A percentile compares a stretch with the other conserved stretches of the same genome.
Conservation (phyloP, 495 filamentous ascomycete genomes). For the Symbiotaphrina buchneri region DNA sequence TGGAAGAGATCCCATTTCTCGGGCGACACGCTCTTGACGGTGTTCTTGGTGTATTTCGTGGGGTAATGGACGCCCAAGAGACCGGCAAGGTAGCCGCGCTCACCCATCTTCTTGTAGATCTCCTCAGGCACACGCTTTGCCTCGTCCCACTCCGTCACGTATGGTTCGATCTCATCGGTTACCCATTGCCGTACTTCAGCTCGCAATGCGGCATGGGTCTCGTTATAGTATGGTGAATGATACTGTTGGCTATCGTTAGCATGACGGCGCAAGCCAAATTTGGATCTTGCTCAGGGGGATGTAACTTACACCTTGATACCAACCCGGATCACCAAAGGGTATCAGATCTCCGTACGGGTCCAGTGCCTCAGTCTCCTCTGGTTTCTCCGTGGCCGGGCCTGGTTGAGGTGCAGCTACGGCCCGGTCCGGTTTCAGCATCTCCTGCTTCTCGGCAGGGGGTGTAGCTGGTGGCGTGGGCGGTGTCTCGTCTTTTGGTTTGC, state of each 20-base stretch:
- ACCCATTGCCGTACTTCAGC: conserved; percentile 84
- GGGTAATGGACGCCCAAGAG: conserved; percentile 69
- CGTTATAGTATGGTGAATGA: conserved; percentile 89
- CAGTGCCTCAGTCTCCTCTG: conserved; percentile 39
- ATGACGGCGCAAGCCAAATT: conserved; percentile 3
- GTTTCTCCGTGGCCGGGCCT: conserved; percentile 17
- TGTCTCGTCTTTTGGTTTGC: conserved; percentile 40
- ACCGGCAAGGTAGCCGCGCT: conserved; percentile 77
- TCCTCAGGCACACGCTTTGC: conserved; percentile 62
- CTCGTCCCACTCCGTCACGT: conserved; percentile 94
- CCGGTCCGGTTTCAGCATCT: conserved; percentile 6
- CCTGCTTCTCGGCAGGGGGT: conserved; percentile 26
- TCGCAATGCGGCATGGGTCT: conserved; percentile 74
- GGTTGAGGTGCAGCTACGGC: conserved; percentile 14
- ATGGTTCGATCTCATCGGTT: conserved; percentile 69
- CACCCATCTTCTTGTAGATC: conserved; percentile 92
- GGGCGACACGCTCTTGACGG: conserved; percentile 50
- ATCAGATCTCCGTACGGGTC: conserved; percentile 74
- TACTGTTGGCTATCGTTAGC: conserved; percentile 29
- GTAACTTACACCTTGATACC: conserved; percentile 76
- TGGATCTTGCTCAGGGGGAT: neutral
- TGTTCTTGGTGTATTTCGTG: conserved; percentile 40
- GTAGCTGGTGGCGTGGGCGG: conserved; percentile 28
- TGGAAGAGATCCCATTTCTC: conserved; percentile 98
- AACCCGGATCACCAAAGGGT: conserved; percentile 78